Conservation (phyloP, 805 yeast genomes). For the Kregervanrija fluxuum region DNA sequence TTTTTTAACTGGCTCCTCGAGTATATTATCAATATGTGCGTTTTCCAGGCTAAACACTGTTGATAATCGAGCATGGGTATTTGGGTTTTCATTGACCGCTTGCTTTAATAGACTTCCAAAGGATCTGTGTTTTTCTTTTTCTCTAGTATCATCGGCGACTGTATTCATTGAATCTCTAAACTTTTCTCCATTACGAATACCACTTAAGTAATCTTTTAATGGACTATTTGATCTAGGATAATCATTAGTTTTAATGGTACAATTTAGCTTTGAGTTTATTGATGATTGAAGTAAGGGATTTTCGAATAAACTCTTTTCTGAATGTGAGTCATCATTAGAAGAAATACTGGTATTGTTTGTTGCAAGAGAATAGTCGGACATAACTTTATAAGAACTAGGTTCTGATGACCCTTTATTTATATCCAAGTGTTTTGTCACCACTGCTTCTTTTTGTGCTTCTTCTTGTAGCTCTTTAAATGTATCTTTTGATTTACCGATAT, state of each 20-base stretch:
- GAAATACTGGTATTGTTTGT: slow-evolving; percentile 24
- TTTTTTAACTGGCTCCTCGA: no score
- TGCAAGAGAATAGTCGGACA: slow-evolving; percentile 26
- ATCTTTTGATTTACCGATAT: slow-evolving; percentile 23
- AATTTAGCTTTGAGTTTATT: slow-evolving; percentile 8
- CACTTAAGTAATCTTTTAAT: slow-evolving; percentile 42
- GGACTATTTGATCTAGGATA: slow-evolving; percentile 34
- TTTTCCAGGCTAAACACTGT: no score
- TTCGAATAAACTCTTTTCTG: background rate
- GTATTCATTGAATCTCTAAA: slow-evolving; percentile 29
- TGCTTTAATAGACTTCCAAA: slow-evolving; percentile 2
- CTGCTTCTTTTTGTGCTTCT: slow-evolving; percentile 20
- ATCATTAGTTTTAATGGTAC: slow-evolving; percentile 12
- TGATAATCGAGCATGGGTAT: no score
- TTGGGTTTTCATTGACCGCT: slow-evolving; percentile 1
- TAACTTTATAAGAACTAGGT: slow-evolving; percentile 21
- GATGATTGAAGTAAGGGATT: slow-evolving; percentile 6
- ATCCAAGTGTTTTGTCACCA: slow-evolving; percentile 1
- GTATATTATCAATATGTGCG: no score
- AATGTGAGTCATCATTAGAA: slow-evolving; percentile 5
- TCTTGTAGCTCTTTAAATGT: slow-evolving; percentile 24
- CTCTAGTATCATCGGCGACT: slow-evolving; percentile 1
- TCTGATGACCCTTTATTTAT: slow-evolving; percentile 15
- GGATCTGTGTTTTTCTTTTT: background rate
- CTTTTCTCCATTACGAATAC: slow-evolving; percentile 35